Evolutionary conservation across 2,329 filamentous ascomycete genomes (phyloP).

Genomic region (Nannizzia gypsea): DNA sequence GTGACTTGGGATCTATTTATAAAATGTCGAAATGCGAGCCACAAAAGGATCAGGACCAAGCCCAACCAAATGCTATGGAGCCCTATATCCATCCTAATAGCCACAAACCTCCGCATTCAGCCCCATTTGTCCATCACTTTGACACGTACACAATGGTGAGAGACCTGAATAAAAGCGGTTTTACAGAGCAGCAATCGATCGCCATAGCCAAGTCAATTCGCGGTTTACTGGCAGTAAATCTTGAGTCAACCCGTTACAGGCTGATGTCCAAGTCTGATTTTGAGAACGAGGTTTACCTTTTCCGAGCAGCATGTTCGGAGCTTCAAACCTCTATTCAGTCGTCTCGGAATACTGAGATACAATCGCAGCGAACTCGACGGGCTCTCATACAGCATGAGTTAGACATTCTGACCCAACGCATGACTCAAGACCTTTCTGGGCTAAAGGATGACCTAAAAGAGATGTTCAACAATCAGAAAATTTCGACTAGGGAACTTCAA

Average conservation of each 20-base stretch:
- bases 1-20: not conserved
- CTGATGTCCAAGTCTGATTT: constrained; percentile 84
- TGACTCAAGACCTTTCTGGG: constrained; percentile 69
- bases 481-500: constrained; percentile 81
- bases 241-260: constrained; percentile 66
- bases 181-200: constrained; percentile 61
- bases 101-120: constrained; percentile 28
- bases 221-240: constrained; percentile 60
- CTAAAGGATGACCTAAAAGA: constrained; percentile 88
- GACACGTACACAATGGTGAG: constrained; percentile 85
- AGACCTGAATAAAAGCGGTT: constrained; percentile 60
- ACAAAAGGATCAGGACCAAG: not conserved
- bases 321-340: constrained; percentile 77
- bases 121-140: constrained; percentile 77
- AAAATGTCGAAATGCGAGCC: not conserved
- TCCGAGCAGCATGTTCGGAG: constrained; percentile 86
- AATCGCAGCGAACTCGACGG: constrained; percentile 70
- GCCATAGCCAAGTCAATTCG: constrained; percentile 89
- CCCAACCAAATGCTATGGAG: not conserved
- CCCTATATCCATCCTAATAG: not conserved
- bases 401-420: constrained; percentile 76
- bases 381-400: constrained; percentile 84
- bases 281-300: constrained; percentile 90
- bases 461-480: constrained; percentile 91
- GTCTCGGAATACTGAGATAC: constrained; percentile 61